Conservation (phyloP, 805 yeast species). For the Wickerhamomyces mucosus region DNA sequence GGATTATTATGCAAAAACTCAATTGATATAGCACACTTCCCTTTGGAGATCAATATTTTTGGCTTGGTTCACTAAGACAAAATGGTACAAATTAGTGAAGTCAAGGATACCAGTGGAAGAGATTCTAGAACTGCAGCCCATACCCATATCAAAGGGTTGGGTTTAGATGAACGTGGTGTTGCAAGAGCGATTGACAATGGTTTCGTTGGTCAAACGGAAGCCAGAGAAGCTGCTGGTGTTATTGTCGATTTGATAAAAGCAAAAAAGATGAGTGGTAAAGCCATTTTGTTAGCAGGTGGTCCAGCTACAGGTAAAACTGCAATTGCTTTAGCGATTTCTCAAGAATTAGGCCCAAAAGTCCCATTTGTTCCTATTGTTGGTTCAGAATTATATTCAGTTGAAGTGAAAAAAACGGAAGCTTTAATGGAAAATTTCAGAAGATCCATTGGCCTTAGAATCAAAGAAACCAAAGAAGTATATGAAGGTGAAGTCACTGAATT, state of each 20-base stretch:
- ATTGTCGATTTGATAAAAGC: constrained; percentile 88
- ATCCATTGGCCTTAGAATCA: constrained; percentile 92
- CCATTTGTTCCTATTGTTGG: constrained; percentile 98
- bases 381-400: constrained; percentile 89
- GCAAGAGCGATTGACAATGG: constrained; percentile 88
- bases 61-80: too few relatives aligned
- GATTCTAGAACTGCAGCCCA: constrained; percentile 87
- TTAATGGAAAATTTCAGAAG: constrained; percentile 94
- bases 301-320: constrained; percentile 99
- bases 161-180: constrained; percentile 80
- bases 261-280: constrained; percentile 90
- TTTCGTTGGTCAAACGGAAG: constrained; percentile 60
- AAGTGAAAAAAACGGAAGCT: constrained; percentile 93
- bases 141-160: constrained; percentile 92
- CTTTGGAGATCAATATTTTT: too few relatives aligned
- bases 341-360: constrained; percentile 92
- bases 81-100: constrained; percentile 76
- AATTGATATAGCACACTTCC: too few relatives aligned
- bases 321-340: constrained; percentile 89
- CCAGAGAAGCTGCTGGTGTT: constrained; percentile 89
- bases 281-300: constrained; percentile 92
- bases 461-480: constrained; percentile 94
- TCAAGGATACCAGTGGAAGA: constrained; percentile 41
- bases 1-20: too few relatives aligned
- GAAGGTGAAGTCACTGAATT: constrained; percentile 97